A percentile compares a stretch with the other conserved stretches of the same genome.
phyloP scores from a whole-genome alignment of 306 rosid genomes.

The Medicago truncatula region MtrunA17r5.0-ANR NC_053049.1:14652501-14653000 shows the following conservation, averaged over 20 bases:
- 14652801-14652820: constrained; percentile 3
- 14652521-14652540: constrained; percentile 93
- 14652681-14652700: constrained; percentile 98
- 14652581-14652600: constrained; percentile 33
- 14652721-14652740: constrained; percentile 97
- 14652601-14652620: constrained; percentile 40
- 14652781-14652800: constrained; percentile 19
- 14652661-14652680: constrained; percentile 39
- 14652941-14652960: constrained; percentile 23
- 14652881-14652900: constrained; percentile 23
- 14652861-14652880: constrained; percentile 35
- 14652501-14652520: constrained; percentile 96
- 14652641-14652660: constrained; percentile 37
- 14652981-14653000: constrained; percentile 18
- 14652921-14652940: constrained; percentile 33
- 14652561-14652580: constrained; percentile 19
- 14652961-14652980: neutral
- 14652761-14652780: constrained; percentile 80
- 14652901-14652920: constrained; percentile 23
- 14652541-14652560: constrained; percentile 55
- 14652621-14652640: constrained; percentile 41
- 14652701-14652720: constrained; percentile 81
- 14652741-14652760: constrained; percentile 90
- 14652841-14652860: constrained; percentile 25
- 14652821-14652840: constrained; percentile 6